Evolutionary conservation across 371 early-diverging fungal genomes (phyloP).

Genomic region (Mortierella sp.): DNA sequence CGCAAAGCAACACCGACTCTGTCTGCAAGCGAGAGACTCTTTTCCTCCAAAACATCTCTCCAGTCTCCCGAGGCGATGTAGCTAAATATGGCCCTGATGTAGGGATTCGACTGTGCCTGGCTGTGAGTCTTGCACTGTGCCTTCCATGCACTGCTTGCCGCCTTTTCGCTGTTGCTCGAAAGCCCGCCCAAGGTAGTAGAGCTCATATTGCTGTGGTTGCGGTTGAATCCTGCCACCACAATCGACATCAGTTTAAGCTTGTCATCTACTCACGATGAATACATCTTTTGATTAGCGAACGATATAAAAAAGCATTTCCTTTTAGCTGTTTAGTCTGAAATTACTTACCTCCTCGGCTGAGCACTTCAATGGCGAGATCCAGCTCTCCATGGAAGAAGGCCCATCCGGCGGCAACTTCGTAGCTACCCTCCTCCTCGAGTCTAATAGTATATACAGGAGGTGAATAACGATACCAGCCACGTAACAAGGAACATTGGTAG

Average conservation of each 20-base stretch:
- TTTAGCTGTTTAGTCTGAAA: neutral
- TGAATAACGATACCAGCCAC: neutral
- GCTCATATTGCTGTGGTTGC: constrained; percentile 42
- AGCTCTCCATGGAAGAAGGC: constrained; percentile 88
- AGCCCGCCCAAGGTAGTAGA: constrained; percentile 21
- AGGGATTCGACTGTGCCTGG: constrained; percentile 78
- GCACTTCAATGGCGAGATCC: constrained; percentile 80
- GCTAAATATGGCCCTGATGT: constrained; percentile 84
- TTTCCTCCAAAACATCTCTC: constrained; percentile 72
- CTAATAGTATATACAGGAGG: constrained; percentile 35
- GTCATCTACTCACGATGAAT: constrained; percentile 66
- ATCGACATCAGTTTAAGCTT: constrained; percentile 84
- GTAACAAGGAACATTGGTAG: neutral
- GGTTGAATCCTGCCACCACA: constrained; percentile 77
- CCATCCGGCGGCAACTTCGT: constrained; percentile 88
- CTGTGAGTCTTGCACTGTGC: constrained; percentile 74
- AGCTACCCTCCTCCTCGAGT: constrained; percentile 77
- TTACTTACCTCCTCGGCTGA: constrained; percentile 74
- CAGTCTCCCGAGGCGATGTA: constrained; percentile 85
- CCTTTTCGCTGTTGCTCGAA: constrained; percentile 50
- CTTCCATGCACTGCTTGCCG: constrained; percentile 68
- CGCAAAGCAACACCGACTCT: constrained; percentile 85
- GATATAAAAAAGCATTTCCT: neutral
- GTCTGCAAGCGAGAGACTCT: constrained; percentile 76
- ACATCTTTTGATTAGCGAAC: neutral